Evolutionary conservation across 1,284 basidiomycete species (phyloP), one percentile per base, ranked within the genome.

Genomic region (Rhodotorula sp.): DNA sequence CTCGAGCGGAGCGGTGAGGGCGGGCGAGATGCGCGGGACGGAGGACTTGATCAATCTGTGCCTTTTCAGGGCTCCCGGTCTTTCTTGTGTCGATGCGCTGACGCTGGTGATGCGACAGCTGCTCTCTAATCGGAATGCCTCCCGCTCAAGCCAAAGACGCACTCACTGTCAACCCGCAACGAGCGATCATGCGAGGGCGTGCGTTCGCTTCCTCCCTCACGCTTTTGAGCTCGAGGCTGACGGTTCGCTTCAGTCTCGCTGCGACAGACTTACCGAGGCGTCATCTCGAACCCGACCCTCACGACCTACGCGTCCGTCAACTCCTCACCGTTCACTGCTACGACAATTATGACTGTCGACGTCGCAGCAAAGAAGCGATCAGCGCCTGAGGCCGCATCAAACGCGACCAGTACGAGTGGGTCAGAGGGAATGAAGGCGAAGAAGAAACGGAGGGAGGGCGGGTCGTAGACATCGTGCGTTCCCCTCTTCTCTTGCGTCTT

Each of bases 11-110:
- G 86, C 85, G 0, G 78, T 83, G 20, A 81, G 81, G 20, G 84
- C 86, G 55, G 82, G 82, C 5, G 87, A 90, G 78, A 79, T 89
- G 60, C 83, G 90, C 65, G 87, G 85, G 3, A 88, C 89, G 0
- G 82, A 82, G 74, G 90, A 92, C 78, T 82, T 90, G 9, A 85
- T 83, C 34, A 92, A 92, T 77, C 75, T 92, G 90, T 91, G 74
- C 76, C 86, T 82, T 7, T 51, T 19, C 20, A 17, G n/a, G 22
- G 17, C 24, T 30, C n/a, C n/a, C n/a, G n/a, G n/a, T 54, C 32
- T 53, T 56, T 39, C 32, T 48, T 22, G 30, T 52, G 27, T 62
- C 39, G 60, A 29, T 20, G 27, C 30, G 46, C 4, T 58, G n/a
- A 29, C 66, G n/a, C 48, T 48, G 54, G 59, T 58, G 58, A 2